Conservation (phyloP, 306 rosid genomes). For the Boehmeria nivea region DNA sequence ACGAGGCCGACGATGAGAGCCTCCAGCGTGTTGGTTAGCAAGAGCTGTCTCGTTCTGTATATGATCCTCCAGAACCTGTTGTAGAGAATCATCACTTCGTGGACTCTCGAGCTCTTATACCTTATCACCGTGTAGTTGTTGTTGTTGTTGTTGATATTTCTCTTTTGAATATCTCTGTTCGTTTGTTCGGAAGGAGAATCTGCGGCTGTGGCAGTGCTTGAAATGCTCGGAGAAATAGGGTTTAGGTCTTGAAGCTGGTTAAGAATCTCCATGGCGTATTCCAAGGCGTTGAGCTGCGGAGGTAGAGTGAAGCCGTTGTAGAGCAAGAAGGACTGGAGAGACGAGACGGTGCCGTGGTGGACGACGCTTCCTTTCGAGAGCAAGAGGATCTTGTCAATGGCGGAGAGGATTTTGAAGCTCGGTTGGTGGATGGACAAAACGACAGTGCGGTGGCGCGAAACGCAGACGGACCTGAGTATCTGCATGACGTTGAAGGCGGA, state of each 20-base stretch:
- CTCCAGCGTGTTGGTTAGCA: constrained; percentile 70
- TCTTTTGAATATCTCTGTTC: no score
- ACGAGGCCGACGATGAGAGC: constrained; percentile 84
- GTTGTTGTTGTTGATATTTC: no score
- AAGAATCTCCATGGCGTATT: constrained; percentile 77
- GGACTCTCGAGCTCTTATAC: constrained; percentile 66
- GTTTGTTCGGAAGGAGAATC: constrained; percentile 7
- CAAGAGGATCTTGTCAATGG: constrained; percentile 57
- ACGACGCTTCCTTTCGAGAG: constrained; percentile 62
- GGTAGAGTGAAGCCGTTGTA: constrained; percentile 69
- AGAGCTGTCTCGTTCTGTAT: constrained; percentile 68
- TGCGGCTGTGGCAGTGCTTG: constrained; percentile 7
- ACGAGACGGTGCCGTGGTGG: constrained; percentile 65
- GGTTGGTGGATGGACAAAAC: constrained; percentile 89
- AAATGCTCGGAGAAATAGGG: constrained; percentile 6
- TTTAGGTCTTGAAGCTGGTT: constrained; percentile 36
- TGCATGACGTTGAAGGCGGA: constrained; percentile 80
- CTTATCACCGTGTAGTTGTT: constrained; percentile 6
- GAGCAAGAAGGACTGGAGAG: constrained; percentile 49
- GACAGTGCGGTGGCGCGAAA: constrained; percentile 57
- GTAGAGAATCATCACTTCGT: constrained; percentile 53
- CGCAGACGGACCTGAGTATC: constrained; percentile 57
- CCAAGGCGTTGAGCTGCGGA: constrained; percentile 82
- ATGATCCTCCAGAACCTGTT: constrained; percentile 76
- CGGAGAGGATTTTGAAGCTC: constrained; percentile 69